Evolutionary conservation across 148 eudicot species (phyloP).

Genomic region (Cornus kousa): DNA sequence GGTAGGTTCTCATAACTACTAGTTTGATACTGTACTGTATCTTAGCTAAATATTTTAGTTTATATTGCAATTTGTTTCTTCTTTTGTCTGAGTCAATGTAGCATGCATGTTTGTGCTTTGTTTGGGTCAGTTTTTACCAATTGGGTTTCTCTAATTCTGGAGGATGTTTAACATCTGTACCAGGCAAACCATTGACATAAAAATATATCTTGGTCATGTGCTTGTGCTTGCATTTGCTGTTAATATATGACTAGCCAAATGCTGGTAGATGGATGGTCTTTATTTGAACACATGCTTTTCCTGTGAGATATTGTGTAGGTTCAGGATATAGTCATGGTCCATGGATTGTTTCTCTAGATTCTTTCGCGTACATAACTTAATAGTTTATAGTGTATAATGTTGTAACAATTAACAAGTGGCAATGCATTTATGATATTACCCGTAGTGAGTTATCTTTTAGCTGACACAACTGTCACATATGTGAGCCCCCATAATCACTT

Average conservation of each 20-base stretch:
- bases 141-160: not conserved
- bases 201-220: not conserved
- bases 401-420: not conserved
- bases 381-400: not conserved
- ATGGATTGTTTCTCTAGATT: not conserved
- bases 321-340: not conserved
- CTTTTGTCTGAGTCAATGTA: not conserved
- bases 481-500: too few species aligned
- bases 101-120: not conserved
- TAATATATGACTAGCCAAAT: not conserved
- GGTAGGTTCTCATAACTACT: slow-evolving; percentile 43
- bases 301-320: not conserved
- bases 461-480: too few species aligned
- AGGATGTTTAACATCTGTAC: not conserved
- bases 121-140: not conserved
- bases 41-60: not conserved
- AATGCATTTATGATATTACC: not conserved
- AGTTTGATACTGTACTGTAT: not conserved
- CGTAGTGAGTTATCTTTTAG: too few species aligned
- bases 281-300: not conserved
- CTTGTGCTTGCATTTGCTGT: not conserved
- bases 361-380: not conserved
- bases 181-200: not conserved
- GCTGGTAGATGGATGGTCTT: not conserved
- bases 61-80: not conserved